phyloP scores from a whole-genome alignment of 192 early-diverging fungal genomes.

The Kickxella alabastrina region DNA sequence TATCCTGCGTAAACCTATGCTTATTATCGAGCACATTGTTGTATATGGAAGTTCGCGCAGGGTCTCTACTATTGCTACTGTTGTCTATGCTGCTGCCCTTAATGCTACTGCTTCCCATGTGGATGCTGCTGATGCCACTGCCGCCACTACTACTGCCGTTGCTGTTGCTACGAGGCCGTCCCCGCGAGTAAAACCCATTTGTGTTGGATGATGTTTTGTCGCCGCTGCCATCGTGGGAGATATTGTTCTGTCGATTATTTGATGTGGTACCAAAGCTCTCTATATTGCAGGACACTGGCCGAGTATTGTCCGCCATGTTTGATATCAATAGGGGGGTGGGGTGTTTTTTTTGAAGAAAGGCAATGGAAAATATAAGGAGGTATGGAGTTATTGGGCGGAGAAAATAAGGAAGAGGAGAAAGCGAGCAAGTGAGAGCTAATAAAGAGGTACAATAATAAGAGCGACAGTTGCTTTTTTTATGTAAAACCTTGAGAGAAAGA shows the following conservation, averaged over 20 bases:
- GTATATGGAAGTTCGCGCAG: neutral
- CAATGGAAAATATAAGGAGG: too few relatives aligned
- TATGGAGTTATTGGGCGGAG: too few relatives aligned
- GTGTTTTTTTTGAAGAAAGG: neutral
- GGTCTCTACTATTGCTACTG: too few relatives aligned
- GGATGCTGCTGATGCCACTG: neutral
- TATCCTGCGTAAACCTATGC: constrained; percentile 28
- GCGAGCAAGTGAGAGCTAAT: too few relatives aligned
- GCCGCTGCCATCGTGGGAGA: too few relatives aligned
- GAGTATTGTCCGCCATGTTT: neutral
- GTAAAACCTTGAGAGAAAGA: too few relatives aligned
- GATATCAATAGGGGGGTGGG: neutral
- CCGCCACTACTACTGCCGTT: neutral
- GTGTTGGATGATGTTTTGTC: too few relatives aligned
- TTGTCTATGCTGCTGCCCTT: neutral
- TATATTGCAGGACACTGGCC: neutral
- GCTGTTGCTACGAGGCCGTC: neutral
- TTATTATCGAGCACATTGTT: constrained; percentile 4
- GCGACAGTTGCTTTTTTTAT: too few relatives aligned
- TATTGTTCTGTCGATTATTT: neutral
- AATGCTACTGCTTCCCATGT: neutral
- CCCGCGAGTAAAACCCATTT: too few relatives aligned
- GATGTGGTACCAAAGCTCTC: neutral
- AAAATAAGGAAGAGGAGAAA: too few relatives aligned
- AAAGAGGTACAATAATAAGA: too few relatives aligned